Conservation (phyloP, 2,329 filamentous ascomycete species). For the Phoma sp. region DNA sequence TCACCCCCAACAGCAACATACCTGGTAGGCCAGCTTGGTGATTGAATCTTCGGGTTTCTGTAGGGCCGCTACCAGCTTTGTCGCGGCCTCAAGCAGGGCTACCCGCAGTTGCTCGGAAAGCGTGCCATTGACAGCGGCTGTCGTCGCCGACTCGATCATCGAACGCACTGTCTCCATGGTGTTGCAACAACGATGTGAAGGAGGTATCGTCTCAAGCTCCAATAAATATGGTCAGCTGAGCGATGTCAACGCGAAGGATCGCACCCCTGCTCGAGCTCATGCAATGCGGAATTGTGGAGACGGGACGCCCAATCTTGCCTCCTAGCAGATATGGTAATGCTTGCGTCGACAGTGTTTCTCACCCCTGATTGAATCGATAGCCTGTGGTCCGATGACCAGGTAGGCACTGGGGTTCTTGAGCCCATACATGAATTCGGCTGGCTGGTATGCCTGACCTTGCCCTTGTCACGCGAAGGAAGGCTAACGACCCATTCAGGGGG, state of each 20-base stretch:
- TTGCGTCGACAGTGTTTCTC: too few relatives aligned
- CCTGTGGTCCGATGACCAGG: too few relatives aligned
- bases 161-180: neutral
- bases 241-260: neutral
- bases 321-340: too few relatives aligned
- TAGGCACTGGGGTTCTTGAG: too few relatives aligned
- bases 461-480: too few relatives aligned
- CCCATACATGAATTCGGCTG: too few relatives aligned
- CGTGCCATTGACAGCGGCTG: neutral
- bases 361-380: too few relatives aligned
- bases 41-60: slow-evolving; percentile 9
- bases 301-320: too few relatives aligned
- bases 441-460: too few relatives aligned
- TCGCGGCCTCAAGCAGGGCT: neutral
- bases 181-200: neutral
- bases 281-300: neutral
- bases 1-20: neutral
- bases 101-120: slow-evolving; percentile 1
- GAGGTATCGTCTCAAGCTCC: too few relatives aligned
- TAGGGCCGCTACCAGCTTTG: slow-evolving; percentile 3
- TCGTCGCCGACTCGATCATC: neutral
- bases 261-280: neutral
- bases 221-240: neutral
- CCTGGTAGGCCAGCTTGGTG: slow-evolving; percentile 4
- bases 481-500: too few relatives aligned